Conservation (phyloP, 257 asterid species). For the Solanum megistacrolobum region DNA sequence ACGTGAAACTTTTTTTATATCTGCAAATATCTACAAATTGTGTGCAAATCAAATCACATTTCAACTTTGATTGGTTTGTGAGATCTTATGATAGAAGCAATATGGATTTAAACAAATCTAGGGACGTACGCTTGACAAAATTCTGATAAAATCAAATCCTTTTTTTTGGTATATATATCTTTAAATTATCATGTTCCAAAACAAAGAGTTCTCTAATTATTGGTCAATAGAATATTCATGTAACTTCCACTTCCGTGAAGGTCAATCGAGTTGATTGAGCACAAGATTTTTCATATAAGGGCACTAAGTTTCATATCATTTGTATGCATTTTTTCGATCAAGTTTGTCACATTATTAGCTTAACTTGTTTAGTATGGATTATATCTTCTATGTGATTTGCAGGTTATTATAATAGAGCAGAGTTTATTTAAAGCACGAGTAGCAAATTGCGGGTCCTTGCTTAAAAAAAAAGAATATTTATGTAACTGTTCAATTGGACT, state of each 20-base stretch:
- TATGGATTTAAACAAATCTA: slow-evolving; percentile 3
- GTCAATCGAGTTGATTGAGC: neutral
- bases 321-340: neutral
- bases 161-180: neutral
- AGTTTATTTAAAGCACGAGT: neutral
- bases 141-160: neutral
- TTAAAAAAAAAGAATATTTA: neutral
- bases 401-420: neutral
- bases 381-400: neutral
- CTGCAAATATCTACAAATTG: neutral
- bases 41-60: slow-evolving; percentile 7
- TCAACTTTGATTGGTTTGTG: neutral
- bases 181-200: neutral
- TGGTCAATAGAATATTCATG: slow-evolving; percentile 3
- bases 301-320: neutral
- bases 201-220: neutral
- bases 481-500: neutral
- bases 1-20: slow-evolving; percentile 8
- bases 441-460: neutral
- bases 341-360: neutral
- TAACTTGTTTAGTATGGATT: neutral
- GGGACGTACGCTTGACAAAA: neutral
- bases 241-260: neutral
- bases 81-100: neutral
- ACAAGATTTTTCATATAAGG: neutral